Base-by-base conservation (phyloP, 495 filamentous ascomycete genomes). In the Penicillium verhagenii region DNA sequence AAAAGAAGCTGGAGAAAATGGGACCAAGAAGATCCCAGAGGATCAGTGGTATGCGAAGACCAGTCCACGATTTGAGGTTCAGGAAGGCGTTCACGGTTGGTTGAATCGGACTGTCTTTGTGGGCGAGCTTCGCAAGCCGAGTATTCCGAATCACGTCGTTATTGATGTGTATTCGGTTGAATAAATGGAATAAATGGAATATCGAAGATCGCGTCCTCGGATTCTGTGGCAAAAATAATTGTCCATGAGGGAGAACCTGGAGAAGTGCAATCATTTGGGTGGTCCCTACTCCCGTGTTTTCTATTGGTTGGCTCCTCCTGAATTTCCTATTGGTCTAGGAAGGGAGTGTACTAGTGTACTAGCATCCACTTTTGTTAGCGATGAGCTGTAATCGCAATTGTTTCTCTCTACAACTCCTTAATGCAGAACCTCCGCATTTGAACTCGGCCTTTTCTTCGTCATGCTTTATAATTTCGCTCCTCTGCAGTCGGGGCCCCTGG, bases 81-180 rank as follows among this genome's bases (percentile, higher is more conserved):
- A 33, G 7, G 25, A 44, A 19, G 53, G 53, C 6, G 11, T 29
- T 9, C 28, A 51, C 44, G 39, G 11, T 4, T 56, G 54, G 54
- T 29, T 56, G 18, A 56, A 56, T 40, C 40, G 54, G 2, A 56
- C 54, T 5, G 14, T 56, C 4, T 51, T 56, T 46, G 47, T 56
- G 23, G 54, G 47, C 14, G 54, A 56, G 13, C 40, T 56, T 46
- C 54, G 33, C 39, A 48, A 42, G 20, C 47, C 40, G 0, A n/a
- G 9, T 21, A 39, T 21, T 20, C 47, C 29, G 16, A 38, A 43
- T 13, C 54, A 56, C 51, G 54, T 56, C 31, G 50, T 39, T 5
- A 56, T 56, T 56, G 54, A 56, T 39, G 40, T 51, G 6, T 56
- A 51, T 16, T 42, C 37, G 1, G 54, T 56, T 40, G 38, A 50